Conservation (phyloP, 1,284 basidiomycete genomes). For the Inonotus obliquus region DNA sequence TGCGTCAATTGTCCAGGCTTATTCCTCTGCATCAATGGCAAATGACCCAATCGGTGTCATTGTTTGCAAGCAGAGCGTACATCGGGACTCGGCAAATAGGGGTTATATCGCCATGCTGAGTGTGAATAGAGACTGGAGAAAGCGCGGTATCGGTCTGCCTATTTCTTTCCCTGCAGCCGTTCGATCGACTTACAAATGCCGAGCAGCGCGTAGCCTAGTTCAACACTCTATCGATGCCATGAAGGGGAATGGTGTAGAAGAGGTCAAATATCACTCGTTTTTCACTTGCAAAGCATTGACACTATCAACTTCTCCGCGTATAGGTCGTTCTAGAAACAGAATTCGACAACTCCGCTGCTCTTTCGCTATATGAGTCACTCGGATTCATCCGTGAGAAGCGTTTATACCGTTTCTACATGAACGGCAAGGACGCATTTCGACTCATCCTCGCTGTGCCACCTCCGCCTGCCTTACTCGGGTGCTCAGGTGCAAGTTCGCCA, state of each 20-base stretch:
- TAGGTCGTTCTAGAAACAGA: conserved; percentile 97
- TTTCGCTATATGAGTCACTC: conserved; percentile 85
- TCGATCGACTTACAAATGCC: conserved; percentile 14
- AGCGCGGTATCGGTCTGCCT: conserved; percentile 84
- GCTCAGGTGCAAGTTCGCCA: conserved; percentile 23
- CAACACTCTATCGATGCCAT: conserved; percentile 76
- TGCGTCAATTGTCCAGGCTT: conserved; percentile 41
- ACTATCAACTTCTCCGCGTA: background rate
- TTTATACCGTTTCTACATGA: conserved; percentile 92
- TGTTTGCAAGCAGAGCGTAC: conserved; percentile 92
- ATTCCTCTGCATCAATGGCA: conserved; percentile 43
- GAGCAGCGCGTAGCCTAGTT: conserved; percentile 74
- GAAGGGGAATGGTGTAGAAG: conserved; percentile 76
- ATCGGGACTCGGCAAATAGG: conserved; percentile 71
- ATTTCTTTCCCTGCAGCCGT: conserved; percentile 20
- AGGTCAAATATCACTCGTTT: conserved; percentile 46
- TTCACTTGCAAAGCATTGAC: conserved; percentile 1
- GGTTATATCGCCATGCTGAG: conserved; percentile 99
- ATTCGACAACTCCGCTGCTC: conserved; percentile 84
- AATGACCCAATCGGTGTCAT: conserved; percentile 79
- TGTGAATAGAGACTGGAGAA: conserved; percentile 75
- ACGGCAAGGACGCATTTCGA: conserved; percentile 83
- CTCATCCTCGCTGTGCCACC: conserved; percentile 59
- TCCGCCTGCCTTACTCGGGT: conserved; percentile 25
- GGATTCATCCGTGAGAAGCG: conserved; percentile 97